Evolutionary conservation across 345 rosid genomes (phyloP).

Genomic region (Luvunga scandens): DNA sequence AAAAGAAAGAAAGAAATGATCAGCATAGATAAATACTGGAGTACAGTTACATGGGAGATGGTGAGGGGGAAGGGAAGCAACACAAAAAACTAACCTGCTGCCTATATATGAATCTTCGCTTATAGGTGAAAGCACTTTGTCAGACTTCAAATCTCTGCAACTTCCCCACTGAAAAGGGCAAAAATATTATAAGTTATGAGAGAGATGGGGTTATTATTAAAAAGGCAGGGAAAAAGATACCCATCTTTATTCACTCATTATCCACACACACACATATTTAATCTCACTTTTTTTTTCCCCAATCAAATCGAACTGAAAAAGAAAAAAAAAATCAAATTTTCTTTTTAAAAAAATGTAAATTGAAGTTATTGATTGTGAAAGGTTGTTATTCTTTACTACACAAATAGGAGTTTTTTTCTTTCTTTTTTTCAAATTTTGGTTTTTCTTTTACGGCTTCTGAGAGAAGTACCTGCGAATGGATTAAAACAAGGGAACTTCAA

Average conservation of each 20-base stretch:
- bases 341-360: no score
- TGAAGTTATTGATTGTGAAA: not conserved
- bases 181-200: conserved; percentile 20
- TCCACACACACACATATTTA: conserved; percentile 28
- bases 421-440: not conserved
- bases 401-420: not conserved
- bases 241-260: conserved; percentile 44
- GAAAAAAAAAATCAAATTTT: no score
- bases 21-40: not conserved
- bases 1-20: conserved; percentile 21
- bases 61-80: conserved; percentile 5
- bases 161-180: conserved; percentile 40
- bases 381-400: not conserved
- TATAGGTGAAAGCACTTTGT: conserved; percentile 36
- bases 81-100: conserved; percentile 22
- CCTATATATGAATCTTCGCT: conserved; percentile 8
- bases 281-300: not conserved
- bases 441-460: conserved; percentile 17
- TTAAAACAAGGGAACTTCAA: conserved; percentile 31
- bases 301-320: no score
- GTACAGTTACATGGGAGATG: not conserved
- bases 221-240: conserved; percentile 46
- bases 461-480: conserved; percentile 39
- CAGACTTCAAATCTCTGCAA: conserved; percentile 68
- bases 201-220: conserved; percentile 25